Evolutionary conservation across 371 early-diverging fungal species (phyloP).

Genomic region (Mortierella sp.): DNA sequence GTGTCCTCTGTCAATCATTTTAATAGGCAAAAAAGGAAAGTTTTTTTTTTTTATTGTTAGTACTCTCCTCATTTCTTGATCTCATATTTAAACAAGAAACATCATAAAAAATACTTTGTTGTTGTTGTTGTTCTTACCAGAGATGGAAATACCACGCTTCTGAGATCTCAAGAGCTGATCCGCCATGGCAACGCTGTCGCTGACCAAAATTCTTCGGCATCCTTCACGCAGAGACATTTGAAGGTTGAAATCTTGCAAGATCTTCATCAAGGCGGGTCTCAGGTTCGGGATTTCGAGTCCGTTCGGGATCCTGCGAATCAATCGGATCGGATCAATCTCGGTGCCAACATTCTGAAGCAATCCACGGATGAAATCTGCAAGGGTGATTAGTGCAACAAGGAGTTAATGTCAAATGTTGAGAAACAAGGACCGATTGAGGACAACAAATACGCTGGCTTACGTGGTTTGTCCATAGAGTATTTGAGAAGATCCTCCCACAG

Average conservation of each 20-base stretch:
- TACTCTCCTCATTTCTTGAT: too few species aligned
- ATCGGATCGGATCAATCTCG: conserved; percentile 82
- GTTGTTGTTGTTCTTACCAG: conserved; percentile 56
- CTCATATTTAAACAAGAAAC: conserved; percentile 5
- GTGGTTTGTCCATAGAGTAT: conserved; percentile 89
- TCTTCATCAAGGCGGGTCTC: conserved; percentile 81
- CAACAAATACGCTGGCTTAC: conserved; percentile 55
- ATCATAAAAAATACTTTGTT: neutral
- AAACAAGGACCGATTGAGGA: neutral
- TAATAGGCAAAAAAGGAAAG: neutral
- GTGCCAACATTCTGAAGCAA: conserved; percentile 90
- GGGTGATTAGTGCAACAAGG: too few species aligned
- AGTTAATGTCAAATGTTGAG: too few species aligned
- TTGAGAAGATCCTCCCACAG: conserved; percentile 94
- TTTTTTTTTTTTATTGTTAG: too few species aligned
- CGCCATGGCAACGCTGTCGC: conserved; percentile 84
- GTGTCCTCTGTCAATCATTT: conserved; percentile 59
- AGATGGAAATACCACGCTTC: conserved; percentile 71
- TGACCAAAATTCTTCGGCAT: conserved; percentile 85
- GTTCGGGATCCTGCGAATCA: conserved; percentile 85
- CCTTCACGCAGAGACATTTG: conserved; percentile 91
- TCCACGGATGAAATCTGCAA: conserved; percentile 84
- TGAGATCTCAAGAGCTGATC: conserved; percentile 79
- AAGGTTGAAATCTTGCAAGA: conserved; percentile 90
- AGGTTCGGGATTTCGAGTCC: conserved; percentile 85